Percentiles rank a stretch among this genome's conserved stretches.
Conservation (phyloP, 176 grass and related monocot genomes). For the sorghum (Sorghum bicolor) region DNA sequence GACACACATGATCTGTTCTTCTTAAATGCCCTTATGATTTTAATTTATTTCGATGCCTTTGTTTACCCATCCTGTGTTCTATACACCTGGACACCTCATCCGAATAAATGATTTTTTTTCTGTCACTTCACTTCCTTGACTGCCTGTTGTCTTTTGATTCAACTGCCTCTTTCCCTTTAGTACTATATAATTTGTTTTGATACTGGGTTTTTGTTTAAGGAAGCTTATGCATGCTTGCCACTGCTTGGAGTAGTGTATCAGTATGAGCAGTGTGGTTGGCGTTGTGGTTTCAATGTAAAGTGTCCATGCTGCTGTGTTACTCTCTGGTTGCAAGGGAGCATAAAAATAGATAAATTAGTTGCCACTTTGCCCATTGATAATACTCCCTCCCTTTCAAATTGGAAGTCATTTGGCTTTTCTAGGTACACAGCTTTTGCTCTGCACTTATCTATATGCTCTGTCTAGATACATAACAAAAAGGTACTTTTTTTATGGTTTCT, state of each 20-base stretch:
- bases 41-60: not conserved
- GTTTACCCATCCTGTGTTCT: not conserved
- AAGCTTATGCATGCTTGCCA: not conserved
- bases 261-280: not conserved
- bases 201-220: not conserved
- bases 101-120: not conserved
- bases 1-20: not conserved
- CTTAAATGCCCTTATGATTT: not conserved
- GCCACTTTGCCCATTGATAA: not conserved
- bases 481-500: not conserved
- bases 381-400: not conserved
- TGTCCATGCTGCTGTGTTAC: not conserved
- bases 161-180: not conserved
- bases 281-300: slow-evolving; percentile 2
- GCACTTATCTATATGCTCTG: not conserved
- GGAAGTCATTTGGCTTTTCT: not conserved
- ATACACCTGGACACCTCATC: not conserved
- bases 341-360: not conserved
- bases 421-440: not conserved
- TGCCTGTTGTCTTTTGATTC: not conserved
- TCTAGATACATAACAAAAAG: not conserved
- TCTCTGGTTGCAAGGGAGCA: not conserved
- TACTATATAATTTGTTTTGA: not conserved
- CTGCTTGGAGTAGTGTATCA: not conserved
- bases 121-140: not conserved